Percentiles rank a stretch among this genome's conserved stretches.
Conservation (phyloP, 2,329 filamentous ascomycete species). For the Cyphellophora europaea region DNA sequence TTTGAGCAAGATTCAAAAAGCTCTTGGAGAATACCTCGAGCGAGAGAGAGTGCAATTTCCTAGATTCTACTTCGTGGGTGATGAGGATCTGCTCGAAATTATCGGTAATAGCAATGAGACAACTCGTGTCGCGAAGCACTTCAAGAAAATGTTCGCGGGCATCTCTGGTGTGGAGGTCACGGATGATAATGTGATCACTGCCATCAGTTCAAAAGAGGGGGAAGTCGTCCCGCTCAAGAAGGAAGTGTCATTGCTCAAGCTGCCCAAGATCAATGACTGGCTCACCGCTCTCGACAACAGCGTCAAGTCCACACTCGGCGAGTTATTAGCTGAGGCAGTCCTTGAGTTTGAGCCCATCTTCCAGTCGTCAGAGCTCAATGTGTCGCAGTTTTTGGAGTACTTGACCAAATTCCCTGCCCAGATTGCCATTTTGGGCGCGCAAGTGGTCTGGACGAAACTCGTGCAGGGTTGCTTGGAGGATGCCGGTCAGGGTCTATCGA, state of each 20-base stretch:
- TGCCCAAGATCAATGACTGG: conserved; percentile 98
- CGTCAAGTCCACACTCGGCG: conserved; percentile 90
- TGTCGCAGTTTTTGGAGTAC: conserved; percentile 64
- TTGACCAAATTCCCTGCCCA: conserved; percentile 82
- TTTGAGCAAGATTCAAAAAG: conserved; percentile 98
- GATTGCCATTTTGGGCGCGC: conserved; percentile 87
- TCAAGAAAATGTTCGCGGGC: conserved; percentile 99
- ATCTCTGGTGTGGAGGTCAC: conserved; percentile 84
- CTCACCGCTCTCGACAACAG: conserved; percentile 82
- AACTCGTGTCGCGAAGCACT: conserved; percentile 90
- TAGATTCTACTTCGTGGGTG: conserved; percentile 98
- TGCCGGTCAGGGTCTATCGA: conserved; percentile 59
- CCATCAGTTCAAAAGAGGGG: conserved; percentile 90
- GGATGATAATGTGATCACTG: conserved; percentile 79
- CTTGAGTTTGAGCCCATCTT: conserved; percentile 75
- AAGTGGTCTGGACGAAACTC: conserved; percentile 84
- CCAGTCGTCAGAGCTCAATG: conserved; percentile 59
- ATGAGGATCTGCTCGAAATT: conserved; percentile 96
- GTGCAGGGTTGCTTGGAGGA: conserved; percentile 69
- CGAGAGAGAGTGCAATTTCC: conserved; percentile 96
- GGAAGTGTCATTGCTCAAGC: conserved; percentile 85
- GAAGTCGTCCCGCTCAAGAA: conserved; percentile 82
- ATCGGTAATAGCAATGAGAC: conserved; percentile 99
- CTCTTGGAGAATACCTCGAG: conserved; percentile 94
- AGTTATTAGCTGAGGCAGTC: conserved; percentile 78